Evolutionary conservation across 371 early-diverging fungal genomes (phyloP).

Genomic region (Rhizopus stolonifer): DNA sequence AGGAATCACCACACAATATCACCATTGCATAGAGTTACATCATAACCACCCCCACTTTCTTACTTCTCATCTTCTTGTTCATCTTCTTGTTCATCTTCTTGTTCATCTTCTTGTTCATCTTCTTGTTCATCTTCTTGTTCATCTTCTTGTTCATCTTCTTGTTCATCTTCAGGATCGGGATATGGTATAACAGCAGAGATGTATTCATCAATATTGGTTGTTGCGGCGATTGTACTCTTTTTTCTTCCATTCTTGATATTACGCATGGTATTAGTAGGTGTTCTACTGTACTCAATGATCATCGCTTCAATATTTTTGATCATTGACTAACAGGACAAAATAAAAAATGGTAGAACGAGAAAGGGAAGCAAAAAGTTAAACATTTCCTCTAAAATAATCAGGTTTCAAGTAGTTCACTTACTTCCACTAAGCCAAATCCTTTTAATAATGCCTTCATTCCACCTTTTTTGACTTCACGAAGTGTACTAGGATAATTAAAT

Average conservation of each 20-base stretch:
- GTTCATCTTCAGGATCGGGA: constrained; percentile 7
- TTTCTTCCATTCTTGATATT: constrained; percentile 7
- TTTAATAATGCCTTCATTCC: constrained; percentile 10
- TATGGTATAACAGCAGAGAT: constrained; percentile 6
- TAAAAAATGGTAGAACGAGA: neutral
- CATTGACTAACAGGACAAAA: constrained; percentile 8
- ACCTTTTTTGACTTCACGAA: constrained; percentile 10
- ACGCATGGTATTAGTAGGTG: constrained; percentile 1
- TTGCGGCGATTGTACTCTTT: neutral
- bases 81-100: neutral
- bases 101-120: neutral
- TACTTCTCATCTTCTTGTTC: neutral
- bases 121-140: neutral
- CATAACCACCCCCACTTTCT: neutral
- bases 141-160: neutral
- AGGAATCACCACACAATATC: neutral
- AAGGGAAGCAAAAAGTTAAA: constrained; percentile 13
- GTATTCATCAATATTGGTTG: constrained; percentile 1
- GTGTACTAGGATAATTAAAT: constrained; percentile 18
- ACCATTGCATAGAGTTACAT: neutral
- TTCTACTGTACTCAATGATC: constrained; percentile 5
- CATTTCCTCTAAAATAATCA: constrained; percentile 8
- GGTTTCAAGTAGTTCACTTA: constrained; percentile 10
- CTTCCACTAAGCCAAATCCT: constrained; percentile 14
- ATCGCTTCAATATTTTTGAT: constrained; percentile 4